A percentile compares a stretch with the other conserved stretches of the same genome.
Conservation (phyloP, 495 filamentous ascomycete genomes). For the Penicillium robsamsonii region DNA sequence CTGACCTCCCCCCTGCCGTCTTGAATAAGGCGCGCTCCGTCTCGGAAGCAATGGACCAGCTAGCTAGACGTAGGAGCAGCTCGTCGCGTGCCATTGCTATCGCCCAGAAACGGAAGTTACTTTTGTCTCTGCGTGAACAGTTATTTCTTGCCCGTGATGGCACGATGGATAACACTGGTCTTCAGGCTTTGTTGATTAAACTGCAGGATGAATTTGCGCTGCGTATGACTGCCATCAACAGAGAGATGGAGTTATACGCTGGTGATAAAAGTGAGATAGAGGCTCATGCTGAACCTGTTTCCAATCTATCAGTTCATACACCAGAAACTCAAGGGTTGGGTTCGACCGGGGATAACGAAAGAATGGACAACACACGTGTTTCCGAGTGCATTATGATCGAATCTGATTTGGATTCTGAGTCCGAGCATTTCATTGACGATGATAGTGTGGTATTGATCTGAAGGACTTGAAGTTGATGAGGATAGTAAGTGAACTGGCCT, state of each 20-base stretch:
- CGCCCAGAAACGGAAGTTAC: conserved; percentile 63
- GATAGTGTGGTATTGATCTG: conserved; percentile 17
- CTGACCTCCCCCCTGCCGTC: conserved; percentile 67
- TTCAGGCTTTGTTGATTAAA: conserved; percentile 63
- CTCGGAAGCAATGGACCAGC: conserved; percentile 55
- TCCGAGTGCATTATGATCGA: conserved; percentile 12
- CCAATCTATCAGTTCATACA: not conserved
- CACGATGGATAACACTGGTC: conserved; percentile 60
- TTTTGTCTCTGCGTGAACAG: conserved; percentile 72
- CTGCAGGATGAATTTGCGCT: conserved; percentile 75
- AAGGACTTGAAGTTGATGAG: not conserved
- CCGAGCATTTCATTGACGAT: not conserved
- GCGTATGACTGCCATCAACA: conserved; percentile 64
- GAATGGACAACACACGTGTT: not conserved
- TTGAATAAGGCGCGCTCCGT: conserved; percentile 66
- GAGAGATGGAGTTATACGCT: conserved; percentile 22
- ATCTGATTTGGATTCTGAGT: conserved; percentile 4
- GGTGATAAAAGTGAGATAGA: conserved; percentile 12
- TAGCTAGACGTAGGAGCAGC: conserved; percentile 54
- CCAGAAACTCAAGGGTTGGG: not conserved
- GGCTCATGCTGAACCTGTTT: not conserved
- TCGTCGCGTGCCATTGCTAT: conserved; percentile 54
- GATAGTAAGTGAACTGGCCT: not conserved
- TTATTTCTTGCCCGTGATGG: conserved; percentile 68
- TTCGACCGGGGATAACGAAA: too few relatives aligned